Percentiles rank a stretch among this genome's conserved stretches.
These are phyloP conservation scores for Phytophthora sp. DNA, from an alignment of 352 stramenopile genomes.

Conservation along the genomic window DNA sequence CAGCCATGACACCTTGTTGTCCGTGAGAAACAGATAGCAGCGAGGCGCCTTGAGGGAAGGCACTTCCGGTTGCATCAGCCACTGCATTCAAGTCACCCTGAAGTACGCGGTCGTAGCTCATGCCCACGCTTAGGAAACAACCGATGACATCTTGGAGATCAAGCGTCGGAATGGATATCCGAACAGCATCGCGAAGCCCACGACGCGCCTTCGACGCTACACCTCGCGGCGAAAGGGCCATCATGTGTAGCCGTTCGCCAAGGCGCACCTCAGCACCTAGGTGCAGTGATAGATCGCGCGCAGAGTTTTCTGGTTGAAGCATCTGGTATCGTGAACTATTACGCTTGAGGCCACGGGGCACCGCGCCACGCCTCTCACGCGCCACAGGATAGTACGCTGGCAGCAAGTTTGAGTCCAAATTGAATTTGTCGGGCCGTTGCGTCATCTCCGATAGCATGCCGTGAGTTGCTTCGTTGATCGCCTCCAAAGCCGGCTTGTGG, in stretches of 20 bases:
- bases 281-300: slow-evolving; percentile 54
- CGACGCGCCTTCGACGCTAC: slow-evolving; percentile 54
- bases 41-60: slow-evolving; percentile 61
- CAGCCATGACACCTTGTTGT: slow-evolving; percentile 73
- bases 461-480: slow-evolving; percentile 78
- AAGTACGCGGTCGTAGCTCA: slow-evolving; percentile 76
- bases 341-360: slow-evolving; percentile 37
- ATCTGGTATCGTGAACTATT: slow-evolving; percentile 69
- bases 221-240: slow-evolving; percentile 66
- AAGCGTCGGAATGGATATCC: slow-evolving; percentile 57
- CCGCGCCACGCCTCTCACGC: slow-evolving; percentile 47
- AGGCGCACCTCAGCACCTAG: slow-evolving; percentile 60
- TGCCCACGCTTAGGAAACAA: slow-evolving; percentile 67
- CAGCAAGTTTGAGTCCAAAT: slow-evolving; percentile 65
- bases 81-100: slow-evolving; percentile 66
- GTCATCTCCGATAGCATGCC: slow-evolving; percentile 76
- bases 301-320: slow-evolving; percentile 69
- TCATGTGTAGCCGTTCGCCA: slow-evolving; percentile 77
- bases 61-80: slow-evolving; percentile 54
- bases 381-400: slow-evolving; percentile 80
- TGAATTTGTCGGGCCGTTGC: slow-evolving; percentile 64
- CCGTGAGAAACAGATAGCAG: slow-evolving; percentile 68
- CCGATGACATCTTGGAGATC: slow-evolving; percentile 68
- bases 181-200: slow-evolving; percentile 63
- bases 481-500: slow-evolving; percentile 71